phyloP scores from a whole-genome alignment of 257 asterid species.

The Jacaranda mimosifolia region DNA sequence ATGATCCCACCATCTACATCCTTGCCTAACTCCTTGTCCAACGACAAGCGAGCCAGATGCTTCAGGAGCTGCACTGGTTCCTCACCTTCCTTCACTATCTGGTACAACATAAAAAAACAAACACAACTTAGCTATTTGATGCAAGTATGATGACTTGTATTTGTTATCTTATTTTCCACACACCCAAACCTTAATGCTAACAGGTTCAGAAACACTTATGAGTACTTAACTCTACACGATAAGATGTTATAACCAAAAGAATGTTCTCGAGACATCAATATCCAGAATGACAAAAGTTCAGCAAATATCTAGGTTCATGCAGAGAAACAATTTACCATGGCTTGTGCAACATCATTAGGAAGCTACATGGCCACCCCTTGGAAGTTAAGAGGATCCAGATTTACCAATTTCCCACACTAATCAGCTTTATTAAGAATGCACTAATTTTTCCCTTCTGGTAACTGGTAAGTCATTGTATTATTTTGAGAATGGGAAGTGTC shows the following conservation, averaged over 20 bases:
- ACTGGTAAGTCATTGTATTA: background rate
- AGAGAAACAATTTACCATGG: too few relatives aligned
- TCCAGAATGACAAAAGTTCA: background rate
- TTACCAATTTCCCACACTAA: too few relatives aligned
- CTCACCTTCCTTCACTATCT: slow-evolving; percentile 64
- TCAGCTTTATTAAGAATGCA: too few relatives aligned
- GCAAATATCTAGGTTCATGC: too few relatives aligned
- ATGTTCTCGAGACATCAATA: background rate
- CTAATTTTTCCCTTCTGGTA: background rate
- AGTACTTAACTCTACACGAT: too few relatives aligned
- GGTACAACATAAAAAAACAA: slow-evolving; percentile 28
- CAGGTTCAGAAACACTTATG: too few relatives aligned
- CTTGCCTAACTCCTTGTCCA: slow-evolving; percentile 33
- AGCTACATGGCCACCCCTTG: too few relatives aligned
- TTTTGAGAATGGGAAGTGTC: background rate
- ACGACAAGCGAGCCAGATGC: slow-evolving; percentile 45
- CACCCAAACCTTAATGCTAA: background rate
- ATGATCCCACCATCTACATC: slow-evolving; percentile 42
- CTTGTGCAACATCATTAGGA: too few relatives aligned
- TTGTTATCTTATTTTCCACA: too few relatives aligned
- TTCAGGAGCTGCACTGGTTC: slow-evolving; percentile 57
- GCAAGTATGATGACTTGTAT: too few relatives aligned
- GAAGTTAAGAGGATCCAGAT: too few relatives aligned
- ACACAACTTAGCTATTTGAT: slow-evolving; percentile 1
- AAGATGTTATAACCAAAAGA: background rate